These are phyloP conservation scores for Daldinia eschscholtzii DNA, from an alignment of 2,329 filamentous ascomycete genomes.

Conservation along the genomic window DNA sequence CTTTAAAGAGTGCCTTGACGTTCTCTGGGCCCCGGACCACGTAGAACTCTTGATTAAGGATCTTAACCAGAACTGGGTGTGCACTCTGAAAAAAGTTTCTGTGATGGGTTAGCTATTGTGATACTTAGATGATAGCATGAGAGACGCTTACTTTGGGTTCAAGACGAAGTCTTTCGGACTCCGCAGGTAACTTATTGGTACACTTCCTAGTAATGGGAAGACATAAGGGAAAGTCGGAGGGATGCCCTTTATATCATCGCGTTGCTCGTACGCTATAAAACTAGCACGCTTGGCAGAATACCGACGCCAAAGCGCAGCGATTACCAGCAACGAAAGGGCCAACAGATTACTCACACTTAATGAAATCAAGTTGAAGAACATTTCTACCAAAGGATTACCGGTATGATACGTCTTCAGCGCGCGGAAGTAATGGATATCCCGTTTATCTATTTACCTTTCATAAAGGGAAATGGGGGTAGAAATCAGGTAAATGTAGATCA, in stretches of 20 bases:
- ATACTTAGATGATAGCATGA: not conserved
- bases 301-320: conserved; percentile 35
- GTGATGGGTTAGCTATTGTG: conserved; percentile 13
- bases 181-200: conserved; percentile 45
- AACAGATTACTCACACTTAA: conserved; percentile 22
- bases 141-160: conserved; percentile 36
- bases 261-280: conserved; percentile 23
- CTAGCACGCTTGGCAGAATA: conserved; percentile 27
- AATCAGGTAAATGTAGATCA: too few species aligned
- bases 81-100: conserved; percentile 48
- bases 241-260: conserved; percentile 17
- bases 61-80: conserved; percentile 44
- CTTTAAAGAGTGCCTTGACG: conserved; percentile 48
- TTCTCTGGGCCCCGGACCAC: conserved; percentile 44
- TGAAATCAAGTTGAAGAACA: conserved; percentile 26
- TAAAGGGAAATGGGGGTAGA: too few species aligned
- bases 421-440: not conserved
- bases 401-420: too few species aligned
- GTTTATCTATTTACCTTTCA: not conserved
- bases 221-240: conserved; percentile 46
- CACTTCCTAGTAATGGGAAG: conserved; percentile 45
- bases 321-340: conserved; percentile 35
- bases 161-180: conserved; percentile 45
- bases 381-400: conserved; percentile 4
- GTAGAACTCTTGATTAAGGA: conserved; percentile 47